Evolutionary conservation across 345 rosid genomes (phyloP), one percentile per base, ranked within the genome.

Genomic region (Populus davidiana): DNA sequence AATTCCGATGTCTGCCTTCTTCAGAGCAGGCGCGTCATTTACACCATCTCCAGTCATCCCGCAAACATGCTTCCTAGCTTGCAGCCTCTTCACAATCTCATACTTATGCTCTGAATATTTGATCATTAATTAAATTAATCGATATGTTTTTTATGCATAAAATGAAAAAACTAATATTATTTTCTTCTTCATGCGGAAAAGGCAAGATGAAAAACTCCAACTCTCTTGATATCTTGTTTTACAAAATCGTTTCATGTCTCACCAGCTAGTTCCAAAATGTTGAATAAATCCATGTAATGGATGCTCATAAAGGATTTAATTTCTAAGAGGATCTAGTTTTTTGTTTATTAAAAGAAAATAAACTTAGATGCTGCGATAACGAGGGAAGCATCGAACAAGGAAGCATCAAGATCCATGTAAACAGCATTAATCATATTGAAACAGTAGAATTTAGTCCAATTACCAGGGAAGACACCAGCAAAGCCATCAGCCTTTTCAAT

Each of bases 11-110:
- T 91, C 99, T 33, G 97, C 99, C 77, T 81, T 95, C 90, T 93
- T 95, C 50, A 94, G 80, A 59, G 98, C 98, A 2, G 98, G 97
- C 3, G 98, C 98, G 85, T 94, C 98, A 80, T 95, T 95, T 75
- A 95, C 99, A 38, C 99, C 97, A 76, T 95, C 97, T 79, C 99
- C 99, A 25, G 98, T 95, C 97, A 95, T 95, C 54, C 99, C 99
- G 70, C 98, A 93, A 20, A 95, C 93, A 77, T 95, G 98, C 70
- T 95, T 93, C 91, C 83, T 88, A 8, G 85, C 91, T 77, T 95
- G 98, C 35, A 95, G 90, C 83, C 90, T 89, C 90, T 86, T 91
- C 76, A 94, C 98, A 64, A 94, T 94, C 89, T 93, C 97, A 63
- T 93, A 94, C 79, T 94, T 94, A 87, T 94, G 98, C 84, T 94